These are phyloP conservation scores for Kodamaea alishanica DNA, from an alignment of 1,139 yeast species.

Conservation along the genomic window DNA sequence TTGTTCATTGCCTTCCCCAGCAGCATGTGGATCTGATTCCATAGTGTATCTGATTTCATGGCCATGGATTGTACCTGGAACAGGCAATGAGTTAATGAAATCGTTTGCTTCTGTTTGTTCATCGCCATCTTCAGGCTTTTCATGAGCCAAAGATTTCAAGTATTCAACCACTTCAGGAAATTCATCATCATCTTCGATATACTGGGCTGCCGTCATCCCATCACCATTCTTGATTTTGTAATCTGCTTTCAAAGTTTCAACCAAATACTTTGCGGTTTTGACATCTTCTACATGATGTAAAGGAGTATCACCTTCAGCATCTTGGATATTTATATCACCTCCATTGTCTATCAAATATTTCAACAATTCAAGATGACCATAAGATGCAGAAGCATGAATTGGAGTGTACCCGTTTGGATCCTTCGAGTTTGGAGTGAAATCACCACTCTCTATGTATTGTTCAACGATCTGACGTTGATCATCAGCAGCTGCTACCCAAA, in stretches of 20 bases:
- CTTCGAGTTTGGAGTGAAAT: constrained; percentile 61
- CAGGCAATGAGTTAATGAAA: constrained; percentile 32
- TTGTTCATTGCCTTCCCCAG: constrained; percentile 22
- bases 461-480: constrained; percentile 61
- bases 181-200: constrained; percentile 80
- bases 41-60: constrained; percentile 57
- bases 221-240: constrained; percentile 60
- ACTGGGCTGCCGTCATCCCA: constrained; percentile 66
- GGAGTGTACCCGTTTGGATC: constrained; percentile 96
- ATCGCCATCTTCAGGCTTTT: constrained; percentile 18
- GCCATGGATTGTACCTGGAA: constrained; percentile 43
- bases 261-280: constrained; percentile 57
- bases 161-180: constrained; percentile 73
- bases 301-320: constrained; percentile 92
- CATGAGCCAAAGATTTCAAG: constrained; percentile 47
- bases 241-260: constrained; percentile 68
- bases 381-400: constrained; percentile 93
- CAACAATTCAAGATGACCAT: constrained; percentile 73
- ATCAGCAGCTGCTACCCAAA: constrained; percentile 96
- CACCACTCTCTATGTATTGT: constrained; percentile 47
- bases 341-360: constrained; percentile 53
- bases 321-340: constrained; percentile 80
- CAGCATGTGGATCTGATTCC: constrained; percentile 40
- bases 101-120: constrained; percentile 8
- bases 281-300: constrained; percentile 83